Evolutionary conservation across 139 green algal species (phyloP), one percentile per base, ranked within the genome.

Genomic region (Chlamydomonas incerta): DNA sequence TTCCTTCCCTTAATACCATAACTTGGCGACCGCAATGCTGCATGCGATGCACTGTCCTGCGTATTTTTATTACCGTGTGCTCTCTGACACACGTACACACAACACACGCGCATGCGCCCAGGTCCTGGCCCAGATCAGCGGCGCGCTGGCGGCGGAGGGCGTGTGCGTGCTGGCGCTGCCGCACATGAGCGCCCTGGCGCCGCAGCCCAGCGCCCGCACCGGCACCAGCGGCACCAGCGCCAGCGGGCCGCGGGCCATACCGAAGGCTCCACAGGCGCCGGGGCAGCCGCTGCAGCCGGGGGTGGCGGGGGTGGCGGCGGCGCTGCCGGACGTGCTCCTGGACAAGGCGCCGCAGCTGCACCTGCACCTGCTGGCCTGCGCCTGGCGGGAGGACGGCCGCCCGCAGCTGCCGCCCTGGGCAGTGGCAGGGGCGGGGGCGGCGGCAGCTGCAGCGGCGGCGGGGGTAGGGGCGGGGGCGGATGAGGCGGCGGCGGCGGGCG

Each of bases 291-390:
- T 10, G n/a, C 35, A 23, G 34, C 57, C 74, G 24, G 28, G 8
- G 26, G 57, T 57, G 34, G 37, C 52, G 34, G 57, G 34, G 23
- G 57, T 34, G 29, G 15, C 11, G 13, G 60, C 75, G 20, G 15
- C 35, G 28, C 4, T 74, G 15, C 28, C 34, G 14, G 17, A 65
- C 20, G 63, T 66, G 29, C 41, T 74, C 41, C 11, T 83, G 41
- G 77, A 66, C 77, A 65, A 74, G 28, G 77, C 46, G 29, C 63
- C 63, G 41, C 77, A 83, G 77, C 77, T 83, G n/a, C 41, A 41
- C 63, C 63, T 83, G 77, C 34, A 74, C 26, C 55, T 83, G 29
- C 18, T 74, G 10, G 24, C 29, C 20, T 83, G 77, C 29, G 63
- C 21, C 0, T 83, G 77, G 77, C 37, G 31, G 29, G 63, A 47